phyloP scores from a whole-genome alignment of 139 green algal genomes.

The Axilococcus clingmanii region DNA sequence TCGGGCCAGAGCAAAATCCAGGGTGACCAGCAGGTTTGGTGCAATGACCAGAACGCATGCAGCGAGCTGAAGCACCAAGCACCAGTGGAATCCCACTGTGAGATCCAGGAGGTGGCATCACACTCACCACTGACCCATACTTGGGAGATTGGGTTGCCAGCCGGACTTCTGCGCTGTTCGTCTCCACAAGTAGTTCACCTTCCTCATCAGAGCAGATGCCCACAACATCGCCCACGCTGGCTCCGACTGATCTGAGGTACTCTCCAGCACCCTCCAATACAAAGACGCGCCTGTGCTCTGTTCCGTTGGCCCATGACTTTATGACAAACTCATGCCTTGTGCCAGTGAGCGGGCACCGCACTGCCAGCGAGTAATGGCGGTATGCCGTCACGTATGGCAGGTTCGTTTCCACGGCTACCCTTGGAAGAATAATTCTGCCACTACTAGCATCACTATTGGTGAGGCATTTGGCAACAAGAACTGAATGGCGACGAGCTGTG shows the following conservation, averaged over 20 bases:
- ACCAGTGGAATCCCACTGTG: slow-evolving; percentile 23
- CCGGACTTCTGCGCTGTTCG: slow-evolving; percentile 31
- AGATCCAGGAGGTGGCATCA: slow-evolving; percentile 4
- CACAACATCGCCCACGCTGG: slow-evolving; percentile 47
- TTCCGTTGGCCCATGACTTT: slow-evolving; percentile 63
- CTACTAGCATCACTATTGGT: slow-evolving; percentile 49
- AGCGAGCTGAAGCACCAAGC: slow-evolving; percentile 15
- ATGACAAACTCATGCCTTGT: slow-evolving; percentile 38
- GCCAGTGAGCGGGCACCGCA: slow-evolving; percentile 18
- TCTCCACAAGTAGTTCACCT: slow-evolving; percentile 41
- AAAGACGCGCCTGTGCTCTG: slow-evolving; percentile 60
- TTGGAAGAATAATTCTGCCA: slow-evolving; percentile 61
- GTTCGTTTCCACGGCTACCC: slow-evolving; percentile 48
- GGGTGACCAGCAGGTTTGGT: slow-evolving; percentile 38
- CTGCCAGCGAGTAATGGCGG: slow-evolving; percentile 33
- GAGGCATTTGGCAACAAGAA: slow-evolving; percentile 64
- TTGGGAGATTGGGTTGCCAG: slow-evolving; percentile 37
- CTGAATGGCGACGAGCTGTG: slow-evolving; percentile 2
- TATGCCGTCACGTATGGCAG: slow-evolving; percentile 22
- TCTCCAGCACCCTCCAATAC: slow-evolving; percentile 55
- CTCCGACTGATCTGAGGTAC: slow-evolving; percentile 24
- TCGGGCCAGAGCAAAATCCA: slow-evolving; percentile 40
- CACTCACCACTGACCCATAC: slow-evolving; percentile 20
- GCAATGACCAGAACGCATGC: slow-evolving; percentile 38
- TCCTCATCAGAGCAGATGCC: slow-evolving; percentile 39